A percentile compares a stretch with the other conserved stretches of the same genome.
Evolutionary conservation across 2,329 filamentous ascomycete genomes (phyloP).

Genomic region (Pseudogymnoascus sp.): DNA sequence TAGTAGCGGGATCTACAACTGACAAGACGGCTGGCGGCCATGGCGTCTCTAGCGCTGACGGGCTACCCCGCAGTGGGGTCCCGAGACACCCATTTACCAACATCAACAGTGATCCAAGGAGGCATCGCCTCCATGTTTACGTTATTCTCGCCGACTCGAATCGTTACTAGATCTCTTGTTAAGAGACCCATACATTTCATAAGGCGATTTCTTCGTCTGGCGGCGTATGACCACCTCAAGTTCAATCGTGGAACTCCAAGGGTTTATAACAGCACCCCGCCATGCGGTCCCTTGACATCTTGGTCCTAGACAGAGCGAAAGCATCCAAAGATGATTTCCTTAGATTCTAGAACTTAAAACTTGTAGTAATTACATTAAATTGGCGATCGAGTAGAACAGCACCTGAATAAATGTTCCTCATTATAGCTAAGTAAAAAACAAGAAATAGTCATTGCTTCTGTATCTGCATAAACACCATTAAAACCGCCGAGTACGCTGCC

Average conservation of each 20-base stretch:
- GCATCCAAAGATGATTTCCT: neutral
- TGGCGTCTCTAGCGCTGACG: neutral
- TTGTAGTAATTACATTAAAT: neutral
- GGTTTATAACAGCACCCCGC: neutral
- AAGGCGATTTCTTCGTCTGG: neutral
- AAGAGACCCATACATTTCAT: neutral
- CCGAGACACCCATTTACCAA: neutral
- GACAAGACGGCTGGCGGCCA: neutral
- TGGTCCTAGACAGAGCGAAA: neutral
- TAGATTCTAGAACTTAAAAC: neutral
- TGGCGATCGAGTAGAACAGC: neutral
- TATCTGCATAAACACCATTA: slow-evolving; percentile 12
- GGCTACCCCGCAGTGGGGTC: neutral
- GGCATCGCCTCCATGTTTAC: neutral
- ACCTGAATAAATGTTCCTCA: neutral
- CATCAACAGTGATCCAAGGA: neutral
- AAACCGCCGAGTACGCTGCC: slow-evolving; percentile 12
- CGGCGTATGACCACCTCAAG: neutral
- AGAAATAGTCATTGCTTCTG: neutral
- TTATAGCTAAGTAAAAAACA: neutral
- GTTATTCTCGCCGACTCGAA: neutral
- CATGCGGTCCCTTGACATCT: neutral
- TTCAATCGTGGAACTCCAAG: neutral
- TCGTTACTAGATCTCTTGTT: neutral
- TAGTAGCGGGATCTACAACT: neutral